Conservation (phyloP, 2,329 filamentous ascomycete species). For the Xylaria digitata region DNA sequence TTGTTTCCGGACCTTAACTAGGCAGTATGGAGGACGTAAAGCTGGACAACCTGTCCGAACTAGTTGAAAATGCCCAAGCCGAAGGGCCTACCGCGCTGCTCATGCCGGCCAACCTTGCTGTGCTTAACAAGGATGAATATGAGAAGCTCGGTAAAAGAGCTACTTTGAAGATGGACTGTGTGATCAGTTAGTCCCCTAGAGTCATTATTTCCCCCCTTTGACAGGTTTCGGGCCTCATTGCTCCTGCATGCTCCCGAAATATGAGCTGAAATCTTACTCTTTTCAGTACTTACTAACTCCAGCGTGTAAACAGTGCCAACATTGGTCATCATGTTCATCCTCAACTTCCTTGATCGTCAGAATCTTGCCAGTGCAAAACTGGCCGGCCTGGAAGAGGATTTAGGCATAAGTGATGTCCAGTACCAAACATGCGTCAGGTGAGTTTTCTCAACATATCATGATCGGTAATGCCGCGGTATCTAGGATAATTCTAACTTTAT, state of each 20-base stretch:
- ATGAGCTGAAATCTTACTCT: too few relatives aligned
- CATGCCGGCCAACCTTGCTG: slow-evolving; percentile 42
- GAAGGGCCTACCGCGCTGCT: slow-evolving; percentile 8
- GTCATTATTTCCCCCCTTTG: too few relatives aligned
- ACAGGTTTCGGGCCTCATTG: too few relatives aligned
- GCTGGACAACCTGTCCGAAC: slow-evolving; percentile 25
- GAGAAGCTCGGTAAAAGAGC: slow-evolving; percentile 41
- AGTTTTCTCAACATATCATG: slow-evolving; percentile 9
- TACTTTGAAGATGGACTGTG: slow-evolving; percentile 44
- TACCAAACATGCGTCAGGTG: slow-evolving; percentile 52
- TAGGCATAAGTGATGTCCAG: slow-evolving; percentile 48
- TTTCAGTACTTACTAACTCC: too few relatives aligned
- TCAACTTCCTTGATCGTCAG: slow-evolving; percentile 48
- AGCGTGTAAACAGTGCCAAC: too few relatives aligned
- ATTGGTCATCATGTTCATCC: slow-evolving; percentile 45
- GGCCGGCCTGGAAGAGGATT: slow-evolving; percentile 49
- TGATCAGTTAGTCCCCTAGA: too few relatives aligned
- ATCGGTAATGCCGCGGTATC: neutral
- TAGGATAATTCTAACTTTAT: neutral
- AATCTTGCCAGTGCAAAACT: slow-evolving; percentile 52
- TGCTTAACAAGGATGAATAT: slow-evolving; percentile 38
- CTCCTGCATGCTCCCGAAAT: too few relatives aligned
- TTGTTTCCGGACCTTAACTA: neutral
- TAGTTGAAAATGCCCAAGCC: slow-evolving; percentile 26
- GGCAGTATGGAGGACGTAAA: slow-evolving; percentile 30